Conservation (phyloP, 257 asterid genomes). For the Fraxinus excelsior region DNA sequence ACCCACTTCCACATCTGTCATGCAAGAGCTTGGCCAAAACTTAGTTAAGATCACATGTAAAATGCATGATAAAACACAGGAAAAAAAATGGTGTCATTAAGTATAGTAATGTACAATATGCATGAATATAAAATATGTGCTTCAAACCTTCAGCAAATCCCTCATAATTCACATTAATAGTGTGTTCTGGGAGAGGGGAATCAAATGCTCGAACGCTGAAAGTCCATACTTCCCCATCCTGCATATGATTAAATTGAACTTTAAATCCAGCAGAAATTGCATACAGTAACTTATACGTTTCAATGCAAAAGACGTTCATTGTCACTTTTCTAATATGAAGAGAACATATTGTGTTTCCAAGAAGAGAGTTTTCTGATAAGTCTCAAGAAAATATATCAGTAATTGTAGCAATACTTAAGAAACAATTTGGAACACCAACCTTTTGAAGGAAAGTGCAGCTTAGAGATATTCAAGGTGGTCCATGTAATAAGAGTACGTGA, state of each 20-base stretch:
- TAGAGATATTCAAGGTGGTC: neutral
- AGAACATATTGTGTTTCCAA: conserved; percentile 5
- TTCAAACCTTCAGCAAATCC: conserved; percentile 95
- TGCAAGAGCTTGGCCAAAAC: conserved; percentile 3
- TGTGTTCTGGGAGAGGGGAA: conserved; percentile 72
- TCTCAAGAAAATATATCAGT: neutral
- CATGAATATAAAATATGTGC: conserved; percentile 12
- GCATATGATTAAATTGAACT: conserved; percentile 27
- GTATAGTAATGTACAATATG: neutral
- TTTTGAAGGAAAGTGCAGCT: neutral
- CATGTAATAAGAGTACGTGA: neutral
- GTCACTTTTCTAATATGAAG: neutral
- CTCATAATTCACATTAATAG: conserved; percentile 81
- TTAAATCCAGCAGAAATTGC: neutral
- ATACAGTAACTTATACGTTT: neutral
- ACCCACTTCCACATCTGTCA: conserved; percentile 83
- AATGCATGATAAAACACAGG: conserved; percentile 14
- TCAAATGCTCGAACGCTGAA: conserved; percentile 90
- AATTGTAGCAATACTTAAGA: neutral
- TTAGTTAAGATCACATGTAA: conserved; percentile 15
- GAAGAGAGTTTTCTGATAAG: neutral
- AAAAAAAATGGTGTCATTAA: conserved; percentile 5
- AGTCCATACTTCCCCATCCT: conserved; percentile 99
- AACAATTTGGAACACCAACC: neutral
- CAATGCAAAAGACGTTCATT: conserved; percentile 1